Evolutionary conservation across 768 basidiomycete genomes (phyloP), one percentile per base, ranked within the genome.

Genomic region (Psilocybe cyanescens): DNA sequence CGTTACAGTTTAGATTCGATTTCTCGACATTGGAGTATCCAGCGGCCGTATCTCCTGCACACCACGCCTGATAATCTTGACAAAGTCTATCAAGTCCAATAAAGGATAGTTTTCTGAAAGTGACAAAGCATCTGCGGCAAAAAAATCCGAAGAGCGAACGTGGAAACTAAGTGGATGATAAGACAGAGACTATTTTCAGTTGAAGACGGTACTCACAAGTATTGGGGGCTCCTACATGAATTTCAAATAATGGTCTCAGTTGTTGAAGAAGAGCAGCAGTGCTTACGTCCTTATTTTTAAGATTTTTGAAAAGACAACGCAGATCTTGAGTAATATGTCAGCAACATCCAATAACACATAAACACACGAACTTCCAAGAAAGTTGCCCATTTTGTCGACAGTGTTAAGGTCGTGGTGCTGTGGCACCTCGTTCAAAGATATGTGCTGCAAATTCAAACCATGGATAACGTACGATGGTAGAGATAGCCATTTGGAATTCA

Each of bases 81-180:
- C 86, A 86, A 37, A 94, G 79, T 65, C 85, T 84, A 54, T 82
- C 78, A n/a, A 90, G 79, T 9, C 89, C 91, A 50, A 82, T 80
- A 65, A 89, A 93, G 0, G 92, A 91, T 3, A 95, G 77, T 70
- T 94, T 94, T 66, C 83, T 70, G 73, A 89, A 94, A 66, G 83
- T 88, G 52, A 92, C 81, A 62, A 83, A 88, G 69, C 90, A 92
- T 44, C 93, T 82, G 50, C 92, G 88, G 65, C 84, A 87, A 69
- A 94, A 94, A 67, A 86, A 91, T 2, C 92, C 94, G 71, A 94
- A 91, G 19, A 91, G 74, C 2, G 93, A 94, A 17, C 90, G 86
- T 29, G 90, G 86, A 55, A 79, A 80, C 92, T 94, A 56, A 49
- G 33, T 31, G 41, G 35, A 33, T 8, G 16, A 17, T 57, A 47